phyloP scores from a whole-genome alignment of 768 basidiomycete genomes.

The Kockovaella imperatae region DNA sequence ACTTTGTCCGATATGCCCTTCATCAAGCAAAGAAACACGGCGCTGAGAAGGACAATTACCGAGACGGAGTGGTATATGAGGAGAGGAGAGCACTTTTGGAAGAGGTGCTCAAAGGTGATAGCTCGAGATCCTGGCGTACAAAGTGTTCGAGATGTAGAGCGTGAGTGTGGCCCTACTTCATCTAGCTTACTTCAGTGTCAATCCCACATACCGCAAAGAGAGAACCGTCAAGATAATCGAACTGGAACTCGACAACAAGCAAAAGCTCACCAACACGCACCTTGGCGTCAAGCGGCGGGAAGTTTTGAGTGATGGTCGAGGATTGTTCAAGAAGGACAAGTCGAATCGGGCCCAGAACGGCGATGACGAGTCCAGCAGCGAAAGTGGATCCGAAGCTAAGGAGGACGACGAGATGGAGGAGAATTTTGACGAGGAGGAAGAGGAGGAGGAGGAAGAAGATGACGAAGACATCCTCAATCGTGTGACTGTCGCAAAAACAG shows the following conservation, averaged over 20 bases:
- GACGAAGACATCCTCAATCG: slow-evolving; percentile 50
- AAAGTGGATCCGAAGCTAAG: slow-evolving; percentile 42
- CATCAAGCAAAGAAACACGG: slow-evolving; percentile 43
- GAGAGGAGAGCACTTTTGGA: slow-evolving; percentile 70
- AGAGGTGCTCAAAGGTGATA: slow-evolving; percentile 61
- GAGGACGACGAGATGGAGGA: slow-evolving; percentile 40
- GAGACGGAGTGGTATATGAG: slow-evolving; percentile 79
- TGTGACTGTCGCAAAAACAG: slow-evolving; percentile 48
- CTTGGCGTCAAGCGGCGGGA: slow-evolving; percentile 62
- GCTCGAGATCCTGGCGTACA: slow-evolving; percentile 50
- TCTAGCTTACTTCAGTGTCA: slow-evolving; percentile 49
- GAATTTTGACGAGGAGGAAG: slow-evolving; percentile 49
- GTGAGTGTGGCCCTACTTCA: slow-evolving; percentile 50
- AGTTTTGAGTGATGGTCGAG: slow-evolving; percentile 50
- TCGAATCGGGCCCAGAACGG: slow-evolving; percentile 5
- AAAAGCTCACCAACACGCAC: slow-evolving; percentile 57
- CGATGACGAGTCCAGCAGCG: slow-evolving; percentile 39
- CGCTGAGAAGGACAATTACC: slow-evolving; percentile 62
- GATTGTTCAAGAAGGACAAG: slow-evolving; percentile 3
- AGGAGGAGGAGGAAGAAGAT: slow-evolving; percentile 52
- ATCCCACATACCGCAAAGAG: slow-evolving; percentile 87
- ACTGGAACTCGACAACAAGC: slow-evolving; percentile 73
- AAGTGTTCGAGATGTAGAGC: slow-evolving; percentile 72
- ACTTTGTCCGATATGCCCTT: slow-evolving; percentile 26
- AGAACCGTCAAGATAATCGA: slow-evolving; percentile 90